A percentile compares a stretch with the other conserved stretches of the same genome.
phyloP scores from a whole-genome alignment of 176 grass and related monocot genomes.

The Phoenix roebelenii region DNA sequence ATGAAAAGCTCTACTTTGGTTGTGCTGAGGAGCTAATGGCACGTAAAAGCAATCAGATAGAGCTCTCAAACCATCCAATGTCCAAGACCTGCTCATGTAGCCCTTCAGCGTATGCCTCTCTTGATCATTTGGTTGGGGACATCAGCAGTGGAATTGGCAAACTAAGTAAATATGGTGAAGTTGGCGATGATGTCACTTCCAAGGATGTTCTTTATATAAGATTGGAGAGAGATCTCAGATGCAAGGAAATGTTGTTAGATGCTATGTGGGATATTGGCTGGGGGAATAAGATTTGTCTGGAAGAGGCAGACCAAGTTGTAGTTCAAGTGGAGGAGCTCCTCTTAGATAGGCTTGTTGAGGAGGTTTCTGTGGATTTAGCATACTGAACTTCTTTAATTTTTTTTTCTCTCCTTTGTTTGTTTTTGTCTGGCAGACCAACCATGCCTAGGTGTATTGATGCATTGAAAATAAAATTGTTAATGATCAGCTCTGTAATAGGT shows the following conservation, averaged over 20 bases:
- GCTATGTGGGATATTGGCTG: constrained; percentile 60
- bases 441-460: too few species aligned
- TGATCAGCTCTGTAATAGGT: too few species aligned
- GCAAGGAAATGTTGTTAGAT: constrained; percentile 26
- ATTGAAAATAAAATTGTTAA: too few species aligned
- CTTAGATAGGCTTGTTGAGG: constrained; percentile 41
- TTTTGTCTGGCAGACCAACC: too few species aligned
- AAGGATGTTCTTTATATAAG: constrained; percentile 49
- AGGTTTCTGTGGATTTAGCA: constrained; percentile 30
- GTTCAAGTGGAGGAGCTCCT: constrained; percentile 33
- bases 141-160: constrained; percentile 20
- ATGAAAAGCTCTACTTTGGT: constrained; percentile 38
- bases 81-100: constrained; percentile 12
- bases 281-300: constrained; percentile 45
- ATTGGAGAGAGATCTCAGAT: constrained; percentile 68
- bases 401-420: too few species aligned
- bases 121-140: constrained; percentile 41
- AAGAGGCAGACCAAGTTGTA: constrained; percentile 43
- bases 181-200: background rate
- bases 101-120: constrained; percentile 21
- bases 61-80: constrained; percentile 10
- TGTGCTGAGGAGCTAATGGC: constrained; percentile 43
- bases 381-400: background rate
- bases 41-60: constrained; percentile 26
- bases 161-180: constrained; percentile 28